Percentiles rank a stretch among this genome's conserved stretches.
phyloP scores from a whole-genome alignment of 805 yeast species.

The Schizosaccharomyces octosporus region DNA sequence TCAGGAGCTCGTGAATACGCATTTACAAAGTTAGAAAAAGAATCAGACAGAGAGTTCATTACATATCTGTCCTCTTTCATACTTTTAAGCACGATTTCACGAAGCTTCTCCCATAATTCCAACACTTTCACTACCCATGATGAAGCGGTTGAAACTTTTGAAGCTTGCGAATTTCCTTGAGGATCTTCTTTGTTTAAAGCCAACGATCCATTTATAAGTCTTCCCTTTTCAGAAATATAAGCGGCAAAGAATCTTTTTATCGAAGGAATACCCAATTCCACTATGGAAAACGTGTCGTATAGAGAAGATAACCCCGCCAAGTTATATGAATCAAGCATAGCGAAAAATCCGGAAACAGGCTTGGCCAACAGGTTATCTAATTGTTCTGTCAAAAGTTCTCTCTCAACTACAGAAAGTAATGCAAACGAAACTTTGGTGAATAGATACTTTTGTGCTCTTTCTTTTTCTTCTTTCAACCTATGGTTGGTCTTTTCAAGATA shows the following conservation, averaged over 20 bases:
- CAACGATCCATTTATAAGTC: constrained; percentile 11
- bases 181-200: neutral
- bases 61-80: constrained; percentile 26
- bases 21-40: constrained; percentile 34
- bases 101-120: constrained; percentile 26
- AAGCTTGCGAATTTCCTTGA: neutral
- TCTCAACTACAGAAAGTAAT: constrained; percentile 30
- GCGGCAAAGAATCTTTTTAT: constrained; percentile 25
- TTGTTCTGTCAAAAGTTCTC: neutral
- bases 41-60: constrained; percentile 30
- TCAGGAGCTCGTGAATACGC: constrained; percentile 25
- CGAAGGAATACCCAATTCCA: constrained; percentile 27
- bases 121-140: constrained; percentile 43
- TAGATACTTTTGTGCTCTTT: constrained; percentile 27
- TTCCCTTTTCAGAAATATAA: constrained; percentile 25
- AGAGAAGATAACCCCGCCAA: constrained; percentile 21
- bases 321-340: constrained; percentile 29
- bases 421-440: constrained; percentile 31
- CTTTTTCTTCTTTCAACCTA: constrained; percentile 38
- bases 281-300: constrained; percentile 27
- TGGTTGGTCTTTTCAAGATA: constrained; percentile 29
- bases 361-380: neutral
- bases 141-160: constrained; percentile 29
- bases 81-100: constrained; percentile 22
- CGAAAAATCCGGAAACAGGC: constrained; percentile 27